Base-by-base conservation (phyloP, 2,329 filamentous ascomycete genomes). In the Neofusicoccum parvum region DNA sequence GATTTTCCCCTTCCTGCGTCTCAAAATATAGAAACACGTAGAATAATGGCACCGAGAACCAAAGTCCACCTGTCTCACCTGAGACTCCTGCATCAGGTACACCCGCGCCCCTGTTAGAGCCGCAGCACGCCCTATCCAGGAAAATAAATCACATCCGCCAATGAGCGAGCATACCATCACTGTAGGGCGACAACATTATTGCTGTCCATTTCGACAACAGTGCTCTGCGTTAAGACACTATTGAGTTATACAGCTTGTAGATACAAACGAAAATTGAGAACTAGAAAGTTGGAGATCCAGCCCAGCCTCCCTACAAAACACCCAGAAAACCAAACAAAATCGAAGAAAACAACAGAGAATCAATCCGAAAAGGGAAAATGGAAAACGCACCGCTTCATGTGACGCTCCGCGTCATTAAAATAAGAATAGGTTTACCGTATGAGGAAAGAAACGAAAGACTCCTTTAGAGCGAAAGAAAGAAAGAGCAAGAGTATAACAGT, bases 191-290 rank as follows among this genome's bases (percentile, higher is more conserved):
- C 20, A 37, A 17, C 10, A 60, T 37, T 60, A 11, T 37, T 39
- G 27, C 34, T 46, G 54, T 45, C 39, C 37, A 46, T 45, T 45
- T 59, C 54, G 41, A 45, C 41, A 60, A 60, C 43, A 60, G 56
- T 60, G 56, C 17, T 36, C 56, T 58, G 43, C 27, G 56, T 37
- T 60, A 60, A 60, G 43, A 60, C 56, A 60, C 56, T 60, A 60
- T 60, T 48, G 56, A 37, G 41, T 60, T 60, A 60, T 60, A 48
- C 56, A 60, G 56, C 20, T 48, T 60, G 56, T 60, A 60, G 20
- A 27, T 62, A 62, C 59, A 62, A 50, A 62, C 23, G 59, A 62
- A 62, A 59, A 53, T 37, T 48, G 45, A 15, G 43, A 27, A 60
- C 27, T 36, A 58, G 32, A 48, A 48, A 60, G 17, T 48, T 48